Conservation (phyloP, 257 asterid genomes). For the Solanum appendiculatum region DNA sequence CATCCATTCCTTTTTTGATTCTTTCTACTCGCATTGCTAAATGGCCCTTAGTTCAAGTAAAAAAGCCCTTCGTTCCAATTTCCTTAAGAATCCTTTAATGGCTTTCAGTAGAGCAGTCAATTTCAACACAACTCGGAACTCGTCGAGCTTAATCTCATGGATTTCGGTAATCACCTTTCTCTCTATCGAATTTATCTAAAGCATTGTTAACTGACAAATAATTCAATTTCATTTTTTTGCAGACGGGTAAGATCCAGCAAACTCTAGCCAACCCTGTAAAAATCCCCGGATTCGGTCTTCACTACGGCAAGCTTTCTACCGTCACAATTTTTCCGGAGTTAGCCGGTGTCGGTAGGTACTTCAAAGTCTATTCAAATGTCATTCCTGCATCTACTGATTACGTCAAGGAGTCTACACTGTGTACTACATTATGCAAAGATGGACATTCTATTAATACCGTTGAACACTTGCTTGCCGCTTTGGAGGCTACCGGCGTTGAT, state of each 20-base stretch:
- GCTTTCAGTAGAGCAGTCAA: constrained; percentile 28
- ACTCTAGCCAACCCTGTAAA: constrained; percentile 52
- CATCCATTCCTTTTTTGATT: too few species aligned
- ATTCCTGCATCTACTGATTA: constrained; percentile 58
- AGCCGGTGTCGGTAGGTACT: constrained; percentile 65
- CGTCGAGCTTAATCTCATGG: constrained; percentile 54
- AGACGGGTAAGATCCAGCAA: constrained; percentile 83
- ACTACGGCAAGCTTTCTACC: constrained; percentile 63
- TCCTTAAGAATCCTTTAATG: background rate
- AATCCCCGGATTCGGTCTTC: constrained; percentile 73
- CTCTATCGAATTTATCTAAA: background rate
- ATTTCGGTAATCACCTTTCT: constrained; percentile 33
- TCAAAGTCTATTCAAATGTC: constrained; percentile 39
- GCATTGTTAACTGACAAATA: background rate
- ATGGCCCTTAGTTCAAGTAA: background rate
- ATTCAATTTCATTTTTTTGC: constrained; percentile 2
- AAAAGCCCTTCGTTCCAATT: background rate
- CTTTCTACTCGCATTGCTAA: too few species aligned
- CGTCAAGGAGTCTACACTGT: constrained; percentile 51
- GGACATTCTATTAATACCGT: constrained; percentile 63
- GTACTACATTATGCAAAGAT: constrained; percentile 59
- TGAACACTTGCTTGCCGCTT: constrained; percentile 92
- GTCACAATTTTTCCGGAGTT: constrained; percentile 57
- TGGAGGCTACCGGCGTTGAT: constrained; percentile 81
- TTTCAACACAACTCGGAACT: constrained; percentile 26